These are phyloP conservation scores for Vicia faba DNA, from an alignment of 306 rosid species.

Conservation along the genomic window DNA sequence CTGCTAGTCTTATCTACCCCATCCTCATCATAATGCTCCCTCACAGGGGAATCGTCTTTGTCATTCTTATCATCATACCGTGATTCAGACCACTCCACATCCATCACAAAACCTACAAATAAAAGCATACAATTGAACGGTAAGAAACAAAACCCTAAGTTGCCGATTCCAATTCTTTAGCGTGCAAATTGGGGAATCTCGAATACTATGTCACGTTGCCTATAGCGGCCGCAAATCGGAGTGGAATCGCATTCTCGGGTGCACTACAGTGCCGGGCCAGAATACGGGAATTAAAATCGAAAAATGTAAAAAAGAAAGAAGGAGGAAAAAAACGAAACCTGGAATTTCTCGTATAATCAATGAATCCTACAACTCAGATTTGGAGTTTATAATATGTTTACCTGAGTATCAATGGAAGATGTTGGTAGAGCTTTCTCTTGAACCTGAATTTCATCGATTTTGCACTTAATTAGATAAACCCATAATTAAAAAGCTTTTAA, in stretches of 20 bases:
- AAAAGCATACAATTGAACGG: neutral
- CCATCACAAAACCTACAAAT: slow-evolving; percentile 49
- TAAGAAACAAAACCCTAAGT: neutral
- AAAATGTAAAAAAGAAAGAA: no score
- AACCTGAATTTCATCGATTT: no score
- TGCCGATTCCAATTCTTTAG: neutral
- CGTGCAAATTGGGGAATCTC: neutral
- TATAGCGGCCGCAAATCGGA: neutral
- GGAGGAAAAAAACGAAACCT: neutral
- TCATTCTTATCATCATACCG: slow-evolving; percentile 54
- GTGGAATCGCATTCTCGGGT: neutral
- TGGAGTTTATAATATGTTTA: no score
- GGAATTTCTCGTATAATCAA: no score
- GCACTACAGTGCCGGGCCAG: neutral
- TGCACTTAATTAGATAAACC: no score
- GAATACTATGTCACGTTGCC: neutral
- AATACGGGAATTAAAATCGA: neutral
- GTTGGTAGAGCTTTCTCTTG: no score
- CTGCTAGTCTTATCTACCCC: slow-evolving; percentile 56
- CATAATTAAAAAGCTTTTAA: no score
- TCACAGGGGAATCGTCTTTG: slow-evolving; percentile 46
- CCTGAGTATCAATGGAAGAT: no score
- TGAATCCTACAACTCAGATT: no score
- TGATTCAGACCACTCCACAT: slow-evolving; percentile 58
- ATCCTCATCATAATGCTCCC: slow-evolving; percentile 53